Conservation (phyloP, 345 rosid species). For the Acer negundo region DNA sequence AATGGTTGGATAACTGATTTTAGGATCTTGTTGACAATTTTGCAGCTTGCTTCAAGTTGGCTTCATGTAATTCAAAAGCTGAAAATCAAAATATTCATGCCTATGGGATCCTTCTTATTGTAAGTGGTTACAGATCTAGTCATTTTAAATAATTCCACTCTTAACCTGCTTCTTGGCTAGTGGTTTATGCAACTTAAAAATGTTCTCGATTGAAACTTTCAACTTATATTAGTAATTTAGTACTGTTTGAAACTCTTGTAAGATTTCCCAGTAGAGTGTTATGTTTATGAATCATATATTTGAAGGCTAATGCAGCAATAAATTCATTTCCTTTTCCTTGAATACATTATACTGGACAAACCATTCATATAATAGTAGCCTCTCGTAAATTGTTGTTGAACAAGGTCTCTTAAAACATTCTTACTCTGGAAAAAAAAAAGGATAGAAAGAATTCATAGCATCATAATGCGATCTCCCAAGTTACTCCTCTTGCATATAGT, state of each 20-base stretch:
- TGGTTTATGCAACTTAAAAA: slow-evolving; percentile 5
- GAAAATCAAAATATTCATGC: slow-evolving; percentile 73
- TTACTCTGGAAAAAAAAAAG: background rate
- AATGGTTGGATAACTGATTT: background rate
- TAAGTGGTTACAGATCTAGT: slow-evolving; percentile 42
- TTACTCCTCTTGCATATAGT: background rate
- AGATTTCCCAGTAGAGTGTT: background rate
- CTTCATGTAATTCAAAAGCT: slow-evolving; percentile 66
- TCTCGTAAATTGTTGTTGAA: background rate
- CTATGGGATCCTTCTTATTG: slow-evolving; percentile 82
- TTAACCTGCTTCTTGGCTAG: slow-evolving; percentile 7
- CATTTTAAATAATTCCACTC: background rate
- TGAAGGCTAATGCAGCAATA: background rate
- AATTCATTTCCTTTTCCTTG: background rate
- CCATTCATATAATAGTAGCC: background rate
- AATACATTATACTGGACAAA: background rate
- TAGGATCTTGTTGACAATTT: slow-evolving; percentile 7
- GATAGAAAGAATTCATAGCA: background rate
- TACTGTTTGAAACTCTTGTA: background rate
- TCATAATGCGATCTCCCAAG: background rate
- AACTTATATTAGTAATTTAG: background rate
- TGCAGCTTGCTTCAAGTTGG: slow-evolving; percentile 82
- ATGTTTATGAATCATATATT: background rate
- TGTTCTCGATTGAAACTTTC: background rate
- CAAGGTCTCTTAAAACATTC: background rate